A percentile compares a stretch with the other conserved stretches of the same genome.
phyloP scores from a whole-genome alignment of 176 grass and related monocot species.

The Eleusine indica region DNA sequence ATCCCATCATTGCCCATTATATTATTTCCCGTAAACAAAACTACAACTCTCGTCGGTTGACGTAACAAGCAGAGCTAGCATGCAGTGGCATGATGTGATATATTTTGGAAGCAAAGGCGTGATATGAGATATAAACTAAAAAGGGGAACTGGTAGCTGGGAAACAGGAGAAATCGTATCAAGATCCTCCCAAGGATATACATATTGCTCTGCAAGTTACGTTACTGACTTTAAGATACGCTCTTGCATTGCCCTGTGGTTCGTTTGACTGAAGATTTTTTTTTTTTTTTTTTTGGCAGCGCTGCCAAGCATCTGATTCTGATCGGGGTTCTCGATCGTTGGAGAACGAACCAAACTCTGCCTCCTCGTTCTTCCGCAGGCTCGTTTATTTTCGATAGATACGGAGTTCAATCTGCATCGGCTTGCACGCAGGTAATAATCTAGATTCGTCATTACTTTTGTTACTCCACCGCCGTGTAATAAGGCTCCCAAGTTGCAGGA shows the following conservation, averaged over 20 bases:
- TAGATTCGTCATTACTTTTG: background rate
- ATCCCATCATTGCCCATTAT: conserved; percentile 11
- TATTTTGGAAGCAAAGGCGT: no score
- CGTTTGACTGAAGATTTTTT: background rate
- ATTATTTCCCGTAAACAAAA: background rate
- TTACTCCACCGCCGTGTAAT: background rate
- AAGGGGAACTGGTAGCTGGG: background rate
- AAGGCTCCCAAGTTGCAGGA: background rate
- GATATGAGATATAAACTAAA: no score
- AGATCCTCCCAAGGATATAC: background rate
- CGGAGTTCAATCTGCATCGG: background rate
- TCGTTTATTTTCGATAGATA: background rate
- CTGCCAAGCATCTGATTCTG: background rate
- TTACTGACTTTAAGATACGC: background rate
- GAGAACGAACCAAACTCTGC: background rate
- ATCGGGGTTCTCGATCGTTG: background rate
- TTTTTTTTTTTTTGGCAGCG: background rate
- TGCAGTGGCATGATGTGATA: no score
- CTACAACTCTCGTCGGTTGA: conserved; percentile 27
- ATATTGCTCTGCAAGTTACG: background rate
- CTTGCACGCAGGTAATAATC: background rate
- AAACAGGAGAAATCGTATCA: conserved; percentile 12
- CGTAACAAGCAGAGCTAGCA: background rate
- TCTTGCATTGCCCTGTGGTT: no score
- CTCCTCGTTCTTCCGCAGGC: background rate